Evolutionary conservation across 768 basidiomycete species (phyloP).

Genomic region (Strobilomyces confusus): DNA sequence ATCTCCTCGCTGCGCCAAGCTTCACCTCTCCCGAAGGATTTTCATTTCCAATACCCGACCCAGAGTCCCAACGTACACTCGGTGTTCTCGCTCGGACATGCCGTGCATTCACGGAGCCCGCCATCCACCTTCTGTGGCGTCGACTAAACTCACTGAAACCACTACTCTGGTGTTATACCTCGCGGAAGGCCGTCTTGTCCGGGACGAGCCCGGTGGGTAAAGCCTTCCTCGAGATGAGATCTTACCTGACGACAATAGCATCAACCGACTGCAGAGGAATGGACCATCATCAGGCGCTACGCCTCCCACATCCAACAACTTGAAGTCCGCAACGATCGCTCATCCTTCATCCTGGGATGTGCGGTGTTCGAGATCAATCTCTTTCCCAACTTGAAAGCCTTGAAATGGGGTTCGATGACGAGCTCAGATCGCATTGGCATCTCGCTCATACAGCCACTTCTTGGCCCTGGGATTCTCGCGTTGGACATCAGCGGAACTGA

Average conservation of each 20-base stretch:
- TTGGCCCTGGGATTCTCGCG: not conserved
- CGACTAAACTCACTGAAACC: not conserved
- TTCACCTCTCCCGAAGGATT: not conserved
- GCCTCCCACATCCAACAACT: not conserved
- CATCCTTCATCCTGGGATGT: not conserved
- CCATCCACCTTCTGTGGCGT: constrained; percentile 1
- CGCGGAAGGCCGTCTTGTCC: not conserved
- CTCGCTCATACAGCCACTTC: not conserved
- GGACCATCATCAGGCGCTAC: not conserved
- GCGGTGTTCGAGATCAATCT: not conserved
- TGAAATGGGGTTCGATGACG: not conserved
- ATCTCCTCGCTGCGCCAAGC: not conserved
- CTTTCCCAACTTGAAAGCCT: not conserved
- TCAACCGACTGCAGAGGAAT: not conserved
- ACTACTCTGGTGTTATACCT: not conserved
- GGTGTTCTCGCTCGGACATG: constrained; percentile 5
- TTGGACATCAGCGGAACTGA: not conserved
- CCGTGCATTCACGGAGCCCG: not conserved
- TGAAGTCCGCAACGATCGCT: not conserved
- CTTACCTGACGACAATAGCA: not conserved
- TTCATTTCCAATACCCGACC: not conserved
- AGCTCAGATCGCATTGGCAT: not conserved
- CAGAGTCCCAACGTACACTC: not conserved
- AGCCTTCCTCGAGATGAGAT: not conserved
- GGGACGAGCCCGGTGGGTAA: not conserved